Evolutionary conservation across 2,329 filamentous ascomycete species (phyloP).

Genomic region (Fusarium sulawesiense): DNA sequence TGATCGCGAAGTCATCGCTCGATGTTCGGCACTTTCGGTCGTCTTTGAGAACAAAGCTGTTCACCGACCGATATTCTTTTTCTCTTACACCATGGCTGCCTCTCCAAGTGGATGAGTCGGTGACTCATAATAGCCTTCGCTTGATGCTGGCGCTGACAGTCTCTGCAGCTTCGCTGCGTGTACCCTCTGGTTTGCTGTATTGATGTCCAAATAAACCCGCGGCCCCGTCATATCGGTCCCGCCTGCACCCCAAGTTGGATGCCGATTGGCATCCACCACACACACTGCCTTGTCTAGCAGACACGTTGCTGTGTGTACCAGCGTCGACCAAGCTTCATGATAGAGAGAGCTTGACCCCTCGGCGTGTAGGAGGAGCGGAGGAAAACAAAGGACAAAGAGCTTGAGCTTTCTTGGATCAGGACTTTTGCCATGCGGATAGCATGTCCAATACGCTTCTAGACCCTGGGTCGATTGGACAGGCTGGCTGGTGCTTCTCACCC

Average conservation of each 20-base stretch:
- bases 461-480: conserved; percentile 23
- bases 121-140: conserved; percentile 43
- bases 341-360: conserved; percentile 25
- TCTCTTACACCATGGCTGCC: conserved; percentile 4
- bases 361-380: conserved; percentile 38
- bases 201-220: conserved; percentile 48
- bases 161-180: conserved; percentile 36
- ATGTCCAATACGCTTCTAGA: conserved; percentile 15
- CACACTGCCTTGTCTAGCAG: conserved; percentile 38
- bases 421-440: conserved; percentile 26
- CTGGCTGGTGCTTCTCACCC: conserved; percentile 23
- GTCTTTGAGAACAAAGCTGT: background rate
- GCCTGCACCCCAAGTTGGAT: conserved; percentile 40
- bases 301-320: conserved; percentile 42
- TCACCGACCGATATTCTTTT: conserved; percentile 5
- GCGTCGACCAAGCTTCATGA: conserved; percentile 32
- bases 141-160: conserved; percentile 36
- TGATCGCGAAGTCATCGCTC: conserved; percentile 15
- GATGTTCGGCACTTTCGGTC: conserved; percentile 4
- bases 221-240: conserved; percentile 46
- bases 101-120: conserved; percentile 37
- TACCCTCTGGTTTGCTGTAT: conserved; percentile 45
- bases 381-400: conserved; percentile 24
- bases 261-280: conserved; percentile 46
- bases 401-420: conserved; percentile 22